phyloP scores from a whole-genome alignment of 2,329 filamentous ascomycete genomes.

The Leptographium lundbergii region DNA sequence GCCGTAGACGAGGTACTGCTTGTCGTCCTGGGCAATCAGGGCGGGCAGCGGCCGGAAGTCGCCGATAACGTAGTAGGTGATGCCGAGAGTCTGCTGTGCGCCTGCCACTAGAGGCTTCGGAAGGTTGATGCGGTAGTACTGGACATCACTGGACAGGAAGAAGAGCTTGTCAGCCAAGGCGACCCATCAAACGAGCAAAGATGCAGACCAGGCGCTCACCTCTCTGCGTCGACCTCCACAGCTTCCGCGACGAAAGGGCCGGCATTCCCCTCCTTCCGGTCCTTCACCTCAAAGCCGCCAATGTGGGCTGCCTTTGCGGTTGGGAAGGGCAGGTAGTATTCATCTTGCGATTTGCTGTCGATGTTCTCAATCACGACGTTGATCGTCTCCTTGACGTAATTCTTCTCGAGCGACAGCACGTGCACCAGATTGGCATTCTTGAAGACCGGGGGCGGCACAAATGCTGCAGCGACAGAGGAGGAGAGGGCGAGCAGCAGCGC shows the following conservation, averaged over 20 bases:
- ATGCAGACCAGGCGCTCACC: constrained; percentile 24
- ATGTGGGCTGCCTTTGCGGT: constrained; percentile 61
- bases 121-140: constrained; percentile 78
- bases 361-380: constrained; percentile 92
- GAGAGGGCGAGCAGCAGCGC: constrained; percentile 46
- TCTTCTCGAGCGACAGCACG: constrained; percentile 85
- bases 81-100: constrained; percentile 72
- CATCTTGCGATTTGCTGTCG: constrained; percentile 62
- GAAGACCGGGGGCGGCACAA: constrained; percentile 77
- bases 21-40: constrained; percentile 68
- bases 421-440: constrained; percentile 88
- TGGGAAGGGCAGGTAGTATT: constrained; percentile 87
- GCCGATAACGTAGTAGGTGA: constrained; percentile 71
- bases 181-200: background rate
- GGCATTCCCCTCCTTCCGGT: constrained; percentile 67
- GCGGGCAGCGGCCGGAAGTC: constrained; percentile 72
- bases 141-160: constrained; percentile 40
- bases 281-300: constrained; percentile 80
- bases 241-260: constrained; percentile 57
- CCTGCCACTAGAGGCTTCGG: constrained; percentile 63
- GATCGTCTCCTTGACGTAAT: constrained; percentile 77
- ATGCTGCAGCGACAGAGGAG: constrained; percentile 31
- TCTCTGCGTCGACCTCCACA: constrained; percentile 51
- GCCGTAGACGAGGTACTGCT: constrained; percentile 74
- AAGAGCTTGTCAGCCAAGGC: background rate